Conservation (phyloP, 2,329 filamentous ascomycete species). For the Stromatinia cepivora region DNA sequence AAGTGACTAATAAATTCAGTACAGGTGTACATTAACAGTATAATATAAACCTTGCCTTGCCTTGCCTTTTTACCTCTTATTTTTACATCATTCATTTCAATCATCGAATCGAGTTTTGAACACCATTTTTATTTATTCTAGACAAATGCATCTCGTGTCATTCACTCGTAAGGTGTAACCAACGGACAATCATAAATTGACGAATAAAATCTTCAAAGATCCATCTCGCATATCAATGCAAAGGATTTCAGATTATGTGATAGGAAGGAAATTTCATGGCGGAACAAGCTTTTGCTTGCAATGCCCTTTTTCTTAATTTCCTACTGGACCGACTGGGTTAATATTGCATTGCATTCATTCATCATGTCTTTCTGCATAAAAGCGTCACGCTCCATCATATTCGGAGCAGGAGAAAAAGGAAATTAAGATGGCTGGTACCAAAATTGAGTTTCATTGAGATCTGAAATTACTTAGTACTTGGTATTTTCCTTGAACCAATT, state of each 20-base stretch:
- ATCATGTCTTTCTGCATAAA: constrained; percentile 1
- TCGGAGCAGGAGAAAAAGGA: not conserved
- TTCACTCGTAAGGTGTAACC: not conserved
- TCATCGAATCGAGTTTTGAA: not conserved
- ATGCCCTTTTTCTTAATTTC: not conserved
- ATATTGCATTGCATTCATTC: constrained; percentile 15
- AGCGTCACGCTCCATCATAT: constrained; percentile 8
- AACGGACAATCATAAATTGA: not conserved
- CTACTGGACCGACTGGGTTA: not conserved
- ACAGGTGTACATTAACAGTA: not conserved
- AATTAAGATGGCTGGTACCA: constrained; percentile 13
- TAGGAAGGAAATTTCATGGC: constrained; percentile 1
- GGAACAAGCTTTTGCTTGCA: not conserved
- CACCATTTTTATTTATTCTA: not conserved
- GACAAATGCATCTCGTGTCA: not conserved
- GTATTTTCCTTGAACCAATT: no score
- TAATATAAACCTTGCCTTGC: no score
- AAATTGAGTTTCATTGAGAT: not conserved
- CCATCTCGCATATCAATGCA: not conserved
- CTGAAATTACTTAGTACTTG: not conserved
- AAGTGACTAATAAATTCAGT: not conserved
- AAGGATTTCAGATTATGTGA: not conserved
- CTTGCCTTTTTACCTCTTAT: no score
- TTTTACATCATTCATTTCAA: not conserved
- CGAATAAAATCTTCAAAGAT: not conserved